Evolutionary conservation across 768 basidiomycete genomes (phyloP).

Genomic region (Serendipita sp.): DNA sequence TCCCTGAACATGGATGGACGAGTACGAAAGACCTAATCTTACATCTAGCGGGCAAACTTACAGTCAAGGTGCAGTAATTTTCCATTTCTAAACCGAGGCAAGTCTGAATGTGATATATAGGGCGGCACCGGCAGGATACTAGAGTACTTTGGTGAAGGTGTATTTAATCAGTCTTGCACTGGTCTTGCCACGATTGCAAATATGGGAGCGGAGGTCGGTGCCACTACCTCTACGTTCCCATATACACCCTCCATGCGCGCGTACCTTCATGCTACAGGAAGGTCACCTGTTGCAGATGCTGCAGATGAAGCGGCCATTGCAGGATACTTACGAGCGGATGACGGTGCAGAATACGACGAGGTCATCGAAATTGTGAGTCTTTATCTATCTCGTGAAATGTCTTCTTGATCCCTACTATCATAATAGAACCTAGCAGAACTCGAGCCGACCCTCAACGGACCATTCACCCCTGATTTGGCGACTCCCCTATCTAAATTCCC

Average conservation of each 20-base stretch:
- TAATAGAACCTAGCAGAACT: slow-evolving; percentile 68
- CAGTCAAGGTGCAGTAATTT: slow-evolving; percentile 54
- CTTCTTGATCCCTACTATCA: neutral
- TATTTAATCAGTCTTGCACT: slow-evolving; percentile 79
- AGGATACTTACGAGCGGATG: slow-evolving; percentile 72
- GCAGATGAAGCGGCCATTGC: slow-evolving; percentile 67
- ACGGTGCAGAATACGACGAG: slow-evolving; percentile 86
- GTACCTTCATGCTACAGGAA: slow-evolving; percentile 81
- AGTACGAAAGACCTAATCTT: slow-evolving; percentile 95
- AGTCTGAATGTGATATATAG: slow-evolving; percentile 23
- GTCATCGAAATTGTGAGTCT: slow-evolving; percentile 73
- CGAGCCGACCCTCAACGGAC: slow-evolving; percentile 89
- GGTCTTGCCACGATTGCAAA: slow-evolving; percentile 91
- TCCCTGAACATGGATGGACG: slow-evolving; percentile 60
- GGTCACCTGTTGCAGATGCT: slow-evolving; percentile 67
- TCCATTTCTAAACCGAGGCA: neutral
- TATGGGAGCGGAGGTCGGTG: slow-evolving; percentile 99
- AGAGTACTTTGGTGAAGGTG: slow-evolving; percentile 94
- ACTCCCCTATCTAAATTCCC: slow-evolving; percentile 87
- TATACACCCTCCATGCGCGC: slow-evolving; percentile 80
- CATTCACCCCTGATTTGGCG: slow-evolving; percentile 92
- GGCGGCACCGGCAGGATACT: slow-evolving; percentile 93
- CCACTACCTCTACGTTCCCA: slow-evolving; percentile 97
- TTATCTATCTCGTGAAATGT: too few relatives aligned
- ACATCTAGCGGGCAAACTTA: slow-evolving; percentile 83